These are phyloP conservation scores for Fusarium sp. DNA, from an alignment of 2,329 filamentous ascomycete species.

Conservation along the genomic window DNA sequence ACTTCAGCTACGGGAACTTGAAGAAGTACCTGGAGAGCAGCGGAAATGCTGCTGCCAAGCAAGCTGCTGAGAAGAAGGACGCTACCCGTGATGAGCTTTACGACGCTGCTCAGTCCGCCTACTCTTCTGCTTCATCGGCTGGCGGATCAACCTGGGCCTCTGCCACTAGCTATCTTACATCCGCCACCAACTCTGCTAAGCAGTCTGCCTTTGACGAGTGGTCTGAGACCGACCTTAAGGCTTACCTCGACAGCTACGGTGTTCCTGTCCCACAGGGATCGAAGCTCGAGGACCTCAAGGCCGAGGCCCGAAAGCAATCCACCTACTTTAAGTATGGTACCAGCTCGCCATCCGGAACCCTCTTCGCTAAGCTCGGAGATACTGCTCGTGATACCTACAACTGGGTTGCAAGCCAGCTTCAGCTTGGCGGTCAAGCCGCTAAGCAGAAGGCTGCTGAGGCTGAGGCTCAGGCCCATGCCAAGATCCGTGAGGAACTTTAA, in stretches of 20 bases:
- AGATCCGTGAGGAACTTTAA: conserved; percentile 63
- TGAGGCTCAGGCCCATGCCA: conserved; percentile 48
- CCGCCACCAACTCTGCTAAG: conserved; percentile 74
- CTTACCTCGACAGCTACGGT: conserved; percentile 83
- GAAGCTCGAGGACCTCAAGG: conserved; percentile 74
- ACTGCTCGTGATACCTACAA: conserved; percentile 60
- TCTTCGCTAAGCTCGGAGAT: conserved; percentile 72
- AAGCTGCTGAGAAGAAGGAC: conserved; percentile 70
- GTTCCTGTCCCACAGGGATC: conserved; percentile 74
- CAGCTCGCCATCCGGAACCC: conserved; percentile 70
- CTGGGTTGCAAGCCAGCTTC: conserved; percentile 64
- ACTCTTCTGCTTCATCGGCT: conserved; percentile 67
- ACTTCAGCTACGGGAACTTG: conserved; percentile 77
- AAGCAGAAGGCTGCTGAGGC: conserved; percentile 59
- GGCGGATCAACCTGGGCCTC: conserved; percentile 72
- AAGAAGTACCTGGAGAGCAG: conserved; percentile 66
- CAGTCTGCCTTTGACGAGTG: conserved; percentile 76
- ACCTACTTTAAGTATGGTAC: conserved; percentile 84
- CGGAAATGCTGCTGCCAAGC: conserved; percentile 66
- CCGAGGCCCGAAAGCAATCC: conserved; percentile 76
- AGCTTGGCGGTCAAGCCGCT: conserved; percentile 60
- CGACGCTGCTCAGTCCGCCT: conserved; percentile 70
- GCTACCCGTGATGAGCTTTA: conserved; percentile 79
- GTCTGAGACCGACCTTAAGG: conserved; percentile 79
- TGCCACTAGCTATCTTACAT: conserved; percentile 75